A percentile compares a stretch with the other conserved stretches of the same genome.
phyloP scores from a whole-genome alignment of 2,329 filamentous ascomycete species.

The Trematosphaeria pertusa region DNA sequence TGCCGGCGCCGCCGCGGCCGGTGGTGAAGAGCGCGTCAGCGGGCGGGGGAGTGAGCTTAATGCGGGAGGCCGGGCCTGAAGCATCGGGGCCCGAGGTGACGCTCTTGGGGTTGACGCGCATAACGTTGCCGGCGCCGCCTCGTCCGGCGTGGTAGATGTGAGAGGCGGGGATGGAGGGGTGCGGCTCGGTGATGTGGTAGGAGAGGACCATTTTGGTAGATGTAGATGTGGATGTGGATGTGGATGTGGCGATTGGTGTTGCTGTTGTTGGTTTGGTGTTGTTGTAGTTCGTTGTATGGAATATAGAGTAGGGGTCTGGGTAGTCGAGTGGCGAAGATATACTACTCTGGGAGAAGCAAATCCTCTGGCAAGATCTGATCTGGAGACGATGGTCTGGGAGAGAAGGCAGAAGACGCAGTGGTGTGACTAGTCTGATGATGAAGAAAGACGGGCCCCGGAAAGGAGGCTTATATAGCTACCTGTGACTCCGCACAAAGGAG shows the following conservation, averaged over 20 bases:
- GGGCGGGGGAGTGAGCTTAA: conserved; percentile 56
- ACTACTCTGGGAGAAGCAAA: background rate
- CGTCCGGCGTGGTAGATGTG: conserved; percentile 62
- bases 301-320: no score
- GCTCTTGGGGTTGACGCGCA: conserved; percentile 61
- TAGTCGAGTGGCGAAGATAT: conserved; percentile 18
- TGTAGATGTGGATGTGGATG: conserved; percentile 23
- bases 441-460: conserved; percentile 13
- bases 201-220: conserved; percentile 39
- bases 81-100: conserved; percentile 57
- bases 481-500: no score
- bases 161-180: conserved; percentile 62
- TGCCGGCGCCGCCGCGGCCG: conserved; percentile 72
- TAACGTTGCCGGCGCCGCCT: conserved; percentile 66
- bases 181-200: conserved; percentile 67
- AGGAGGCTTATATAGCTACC: conserved; percentile 29
- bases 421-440: conserved; percentile 18
- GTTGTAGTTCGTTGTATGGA: no score
- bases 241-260: conserved; percentile 17
- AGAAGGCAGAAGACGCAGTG: conserved; percentile 20
- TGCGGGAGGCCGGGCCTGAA: conserved; percentile 56
- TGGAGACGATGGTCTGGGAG: conserved; percentile 14
- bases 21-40: conserved; percentile 64
- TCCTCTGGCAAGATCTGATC: no score
- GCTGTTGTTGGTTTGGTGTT: conserved; percentile 18